phyloP scores from a whole-genome alignment of 805 yeast genomes.

The Saccharomyces jurei region DNA sequence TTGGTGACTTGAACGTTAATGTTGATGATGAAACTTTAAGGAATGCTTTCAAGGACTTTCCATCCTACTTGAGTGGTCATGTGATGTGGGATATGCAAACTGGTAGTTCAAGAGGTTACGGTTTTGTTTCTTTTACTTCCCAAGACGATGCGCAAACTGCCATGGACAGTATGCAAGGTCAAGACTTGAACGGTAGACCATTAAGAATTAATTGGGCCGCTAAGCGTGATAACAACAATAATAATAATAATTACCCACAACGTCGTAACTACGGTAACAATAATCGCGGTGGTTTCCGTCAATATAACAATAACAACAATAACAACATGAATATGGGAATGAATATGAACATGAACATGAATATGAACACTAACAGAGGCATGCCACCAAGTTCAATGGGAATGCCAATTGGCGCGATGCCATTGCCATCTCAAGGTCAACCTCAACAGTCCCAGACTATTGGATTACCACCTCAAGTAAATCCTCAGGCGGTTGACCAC shows the following conservation, averaged over 20 bases:
- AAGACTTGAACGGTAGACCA: slow-evolving; percentile 61
- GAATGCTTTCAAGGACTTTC: slow-evolving; percentile 47
- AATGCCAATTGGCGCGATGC: slow-evolving; percentile 17
- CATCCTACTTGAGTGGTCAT: slow-evolving; percentile 68
- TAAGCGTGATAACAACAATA: slow-evolving; percentile 44
- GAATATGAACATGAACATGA: slow-evolving; percentile 12
- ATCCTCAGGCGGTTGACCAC: slow-evolving; percentile 56
- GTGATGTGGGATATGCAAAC: slow-evolving; percentile 98
- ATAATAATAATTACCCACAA: slow-evolving; percentile 8
- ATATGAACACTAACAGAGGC: slow-evolving; percentile 11
- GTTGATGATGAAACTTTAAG: slow-evolving; percentile 69
- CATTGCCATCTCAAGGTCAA: slow-evolving; percentile 14
- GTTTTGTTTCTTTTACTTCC: slow-evolving; percentile 70
- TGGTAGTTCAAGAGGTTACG: slow-evolving; percentile 86
- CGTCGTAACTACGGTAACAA: slow-evolving; percentile 4
- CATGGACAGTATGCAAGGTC: slow-evolving; percentile 65
- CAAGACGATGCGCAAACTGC: slow-evolving; percentile 69
- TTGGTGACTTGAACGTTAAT: slow-evolving; percentile 79
- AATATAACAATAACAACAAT: slow-evolving; percentile 18
- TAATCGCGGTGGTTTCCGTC: slow-evolving; percentile 18
- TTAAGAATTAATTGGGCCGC: slow-evolving; percentile 87
- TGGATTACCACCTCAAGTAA: slow-evolving; percentile 27
- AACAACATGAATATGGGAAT: slow-evolving; percentile 8
- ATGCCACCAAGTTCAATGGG: slow-evolving; percentile 21
- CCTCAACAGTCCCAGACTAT: slow-evolving; percentile 16